phyloP scores from a whole-genome alignment of 495 filamentous ascomycete genomes.

The Cudoniella acicularis region DNA sequence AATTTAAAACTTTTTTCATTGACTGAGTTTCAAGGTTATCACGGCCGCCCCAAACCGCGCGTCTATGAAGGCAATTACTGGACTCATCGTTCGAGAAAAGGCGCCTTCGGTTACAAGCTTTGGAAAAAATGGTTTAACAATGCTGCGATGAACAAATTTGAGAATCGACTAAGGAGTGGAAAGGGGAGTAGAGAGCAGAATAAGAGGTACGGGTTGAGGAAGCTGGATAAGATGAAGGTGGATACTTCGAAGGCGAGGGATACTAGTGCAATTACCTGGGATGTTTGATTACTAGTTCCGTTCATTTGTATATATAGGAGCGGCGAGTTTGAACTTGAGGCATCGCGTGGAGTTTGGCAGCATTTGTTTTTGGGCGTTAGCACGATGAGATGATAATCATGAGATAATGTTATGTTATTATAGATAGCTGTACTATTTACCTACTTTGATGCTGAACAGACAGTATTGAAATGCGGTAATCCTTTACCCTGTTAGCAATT shows the following conservation, averaged over 20 bases:
- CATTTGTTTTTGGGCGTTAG: too few species aligned
- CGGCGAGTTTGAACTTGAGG: neutral
- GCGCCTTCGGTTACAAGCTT: constrained; percentile 18
- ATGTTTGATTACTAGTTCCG: too few species aligned
- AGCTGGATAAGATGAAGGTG: constrained; percentile 5
- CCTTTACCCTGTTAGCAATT: too few species aligned
- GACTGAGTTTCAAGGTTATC: constrained; percentile 14
- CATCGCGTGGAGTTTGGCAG: neutral
- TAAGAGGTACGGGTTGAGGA: constrained; percentile 20
- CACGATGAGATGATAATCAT: too few species aligned
- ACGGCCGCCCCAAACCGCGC: constrained; percentile 11
- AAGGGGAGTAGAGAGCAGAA: neutral
- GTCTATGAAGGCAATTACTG: constrained; percentile 6
- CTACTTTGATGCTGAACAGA: too few species aligned
- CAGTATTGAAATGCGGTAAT: too few species aligned
- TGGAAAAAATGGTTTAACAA: constrained; percentile 28
- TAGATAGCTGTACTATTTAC: too few species aligned
- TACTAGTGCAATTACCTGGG: neutral
- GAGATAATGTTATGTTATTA: neutral
- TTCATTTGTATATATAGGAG: constrained; percentile 1
- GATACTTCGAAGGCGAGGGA: constrained; percentile 14
- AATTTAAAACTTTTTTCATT: neutral
- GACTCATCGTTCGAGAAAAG: constrained; percentile 17
- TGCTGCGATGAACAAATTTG: constrained; percentile 15
- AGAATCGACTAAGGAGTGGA: constrained; percentile 2